These are phyloP conservation scores for Saccharomycopsis schoenii DNA, from an alignment of 805 yeast species.

Conservation along the genomic window DNA sequence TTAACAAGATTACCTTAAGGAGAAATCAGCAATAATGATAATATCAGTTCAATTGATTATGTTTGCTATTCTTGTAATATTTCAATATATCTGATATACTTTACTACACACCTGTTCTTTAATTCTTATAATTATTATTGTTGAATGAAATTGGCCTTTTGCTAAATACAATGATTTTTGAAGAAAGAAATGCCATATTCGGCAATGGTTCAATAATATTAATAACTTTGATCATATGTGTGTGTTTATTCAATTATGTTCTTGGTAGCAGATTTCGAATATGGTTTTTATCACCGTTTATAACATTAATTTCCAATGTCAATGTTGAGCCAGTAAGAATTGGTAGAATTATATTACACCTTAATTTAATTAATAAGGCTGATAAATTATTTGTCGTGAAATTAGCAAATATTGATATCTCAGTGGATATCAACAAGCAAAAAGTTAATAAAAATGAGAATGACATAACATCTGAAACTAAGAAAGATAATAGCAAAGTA, in stretches of 20 bases:
- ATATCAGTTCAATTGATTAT: too few relatives aligned
- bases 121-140: background rate
- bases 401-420: background rate
- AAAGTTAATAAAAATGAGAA: background rate
- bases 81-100: too few relatives aligned
- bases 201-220: background rate
- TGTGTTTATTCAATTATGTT: background rate
- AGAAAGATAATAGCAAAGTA: background rate
- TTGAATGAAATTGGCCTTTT: background rate
- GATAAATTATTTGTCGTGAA: conserved; percentile 10
- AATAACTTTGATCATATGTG: background rate
- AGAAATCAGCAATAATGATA: background rate
- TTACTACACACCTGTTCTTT: background rate
- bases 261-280: background rate
- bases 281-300: conserved; percentile 8
- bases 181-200: background rate
- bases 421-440: background rate
- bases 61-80: background rate
- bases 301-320: background rate
- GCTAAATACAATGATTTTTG: background rate
- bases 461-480: background rate
- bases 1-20: background rate
- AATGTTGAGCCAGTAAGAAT: background rate
- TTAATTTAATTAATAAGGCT: conserved; percentile 5
- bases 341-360: conserved; percentile 1